Evolutionary conservation across 2,329 filamentous ascomycete genomes (phyloP).

Genomic region (Fusarium sp.): DNA sequence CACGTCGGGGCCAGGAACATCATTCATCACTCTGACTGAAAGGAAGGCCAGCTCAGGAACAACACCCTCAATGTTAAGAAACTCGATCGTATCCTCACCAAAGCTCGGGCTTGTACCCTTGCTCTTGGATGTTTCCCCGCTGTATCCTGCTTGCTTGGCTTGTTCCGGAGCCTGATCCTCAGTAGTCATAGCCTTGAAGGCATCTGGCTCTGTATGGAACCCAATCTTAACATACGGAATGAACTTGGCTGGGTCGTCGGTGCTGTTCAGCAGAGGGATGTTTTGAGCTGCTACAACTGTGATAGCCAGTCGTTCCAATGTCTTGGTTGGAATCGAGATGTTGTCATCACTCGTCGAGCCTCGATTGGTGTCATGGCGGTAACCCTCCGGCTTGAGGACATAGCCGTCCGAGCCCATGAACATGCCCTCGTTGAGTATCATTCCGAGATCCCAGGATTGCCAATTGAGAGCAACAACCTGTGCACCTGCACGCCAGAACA

Average conservation of each 20-base stretch:
- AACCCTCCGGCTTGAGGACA: constrained; percentile 83
- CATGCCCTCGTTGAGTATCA: constrained; percentile 98
- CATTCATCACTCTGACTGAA: constrained; percentile 12
- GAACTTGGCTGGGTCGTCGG: constrained; percentile 5
- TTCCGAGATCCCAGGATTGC: constrained; percentile 92
- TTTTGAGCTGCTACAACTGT: constrained; percentile 16
- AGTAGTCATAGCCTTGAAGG: not conserved
- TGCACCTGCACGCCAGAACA: constrained; percentile 91
- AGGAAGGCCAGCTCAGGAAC: constrained; percentile 12
- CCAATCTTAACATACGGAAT: constrained; percentile 17
- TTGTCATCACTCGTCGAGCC: not conserved
- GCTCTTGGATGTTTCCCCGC: constrained; percentile 1
- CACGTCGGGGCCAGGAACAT: constrained; percentile 5
- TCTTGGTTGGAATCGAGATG: not conserved
- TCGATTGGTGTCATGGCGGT: constrained; percentile 46
- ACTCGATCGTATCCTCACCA: constrained; percentile 8
- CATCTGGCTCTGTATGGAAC: constrained; percentile 8
- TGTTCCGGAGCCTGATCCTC: not conserved
- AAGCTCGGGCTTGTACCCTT: constrained; percentile 11
- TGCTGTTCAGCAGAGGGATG: not conserved
- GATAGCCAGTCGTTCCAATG: not conserved
- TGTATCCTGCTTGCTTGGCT: constrained; percentile 2
- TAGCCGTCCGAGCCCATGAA: constrained; percentile 87
- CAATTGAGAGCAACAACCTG: constrained; percentile 98
- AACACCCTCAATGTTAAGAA: constrained; percentile 4